phyloP scores from a whole-genome alignment of 2,329 filamentous ascomycete species.

The Xylariaceae sp. region DNA sequence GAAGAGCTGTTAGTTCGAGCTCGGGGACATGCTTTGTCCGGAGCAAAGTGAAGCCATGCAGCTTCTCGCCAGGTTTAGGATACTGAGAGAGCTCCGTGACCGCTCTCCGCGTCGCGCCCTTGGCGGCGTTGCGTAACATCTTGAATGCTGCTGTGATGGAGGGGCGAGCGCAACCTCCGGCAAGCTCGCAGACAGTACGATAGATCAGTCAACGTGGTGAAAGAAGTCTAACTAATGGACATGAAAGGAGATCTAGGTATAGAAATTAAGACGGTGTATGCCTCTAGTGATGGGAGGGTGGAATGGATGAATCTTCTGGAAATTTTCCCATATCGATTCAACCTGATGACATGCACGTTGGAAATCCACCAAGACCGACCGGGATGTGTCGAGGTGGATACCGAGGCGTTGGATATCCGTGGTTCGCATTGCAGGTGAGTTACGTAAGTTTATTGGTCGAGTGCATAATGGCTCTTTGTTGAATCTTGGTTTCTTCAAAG shows the following conservation, averaged over 20 bases:
- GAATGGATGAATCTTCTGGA: background rate
- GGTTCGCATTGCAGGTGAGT: background rate
- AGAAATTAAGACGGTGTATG: background rate
- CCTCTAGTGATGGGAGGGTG: background rate
- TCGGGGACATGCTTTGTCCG: conserved; percentile 90
- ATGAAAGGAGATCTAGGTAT: background rate
- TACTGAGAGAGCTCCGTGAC: conserved; percentile 71
- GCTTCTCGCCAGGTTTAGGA: conserved; percentile 73
- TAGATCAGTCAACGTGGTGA: background rate
- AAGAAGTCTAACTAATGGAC: background rate
- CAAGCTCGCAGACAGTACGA: background rate
- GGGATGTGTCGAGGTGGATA: background rate
- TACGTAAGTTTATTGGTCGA: background rate
- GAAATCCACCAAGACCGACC: too few relatives aligned
- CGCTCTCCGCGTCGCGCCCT: conserved; percentile 50
- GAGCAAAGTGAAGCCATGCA: conserved; percentile 89
- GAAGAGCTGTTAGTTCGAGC: conserved; percentile 83
- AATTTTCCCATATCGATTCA: background rate
- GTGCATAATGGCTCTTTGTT: too few relatives aligned
- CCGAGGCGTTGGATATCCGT: background rate
- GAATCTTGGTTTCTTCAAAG: too few relatives aligned
- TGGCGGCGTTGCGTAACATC: conserved; percentile 49
- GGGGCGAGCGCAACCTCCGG: conserved; percentile 3
- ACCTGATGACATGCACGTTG: background rate
- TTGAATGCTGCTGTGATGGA: conserved; percentile 20